Percentiles rank a stretch among this genome's conserved stretches.
Conservation (phyloP, 1,139 yeast species). For the Geotrichum histeridarum region DNA sequence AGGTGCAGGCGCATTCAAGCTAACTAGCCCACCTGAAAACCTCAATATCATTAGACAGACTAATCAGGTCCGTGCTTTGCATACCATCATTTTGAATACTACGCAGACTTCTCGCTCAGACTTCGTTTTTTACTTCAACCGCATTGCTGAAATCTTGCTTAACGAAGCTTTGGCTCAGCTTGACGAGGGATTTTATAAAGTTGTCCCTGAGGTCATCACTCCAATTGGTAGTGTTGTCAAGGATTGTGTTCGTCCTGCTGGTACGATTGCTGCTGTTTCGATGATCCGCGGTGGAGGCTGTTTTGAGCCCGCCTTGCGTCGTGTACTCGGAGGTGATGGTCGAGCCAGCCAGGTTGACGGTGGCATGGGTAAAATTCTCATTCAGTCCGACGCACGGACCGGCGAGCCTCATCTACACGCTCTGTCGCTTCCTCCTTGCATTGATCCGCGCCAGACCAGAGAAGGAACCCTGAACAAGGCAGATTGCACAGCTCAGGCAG, state of each 20-base stretch:
- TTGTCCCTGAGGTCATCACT: slow-evolving; percentile 42
- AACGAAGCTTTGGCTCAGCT: slow-evolving; percentile 58
- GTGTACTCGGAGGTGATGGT: slow-evolving; percentile 10
- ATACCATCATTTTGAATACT: slow-evolving; percentile 54
- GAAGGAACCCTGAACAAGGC: slow-evolving; percentile 22
- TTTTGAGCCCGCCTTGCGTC: slow-evolving; percentile 61
- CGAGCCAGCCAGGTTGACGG: slow-evolving; percentile 1
- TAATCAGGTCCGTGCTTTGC: slow-evolving; percentile 68
- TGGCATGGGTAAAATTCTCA: slow-evolving; percentile 70
- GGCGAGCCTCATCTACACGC: slow-evolving; percentile 93
- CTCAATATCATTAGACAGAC: slow-evolving; percentile 46
- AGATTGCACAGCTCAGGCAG: slow-evolving; percentile 20
- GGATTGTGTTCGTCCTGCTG: slow-evolving; percentile 43
- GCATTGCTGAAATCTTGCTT: slow-evolving; percentile 67
- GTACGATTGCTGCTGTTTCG: slow-evolving; percentile 63
- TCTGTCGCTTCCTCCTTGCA: slow-evolving; percentile 51
- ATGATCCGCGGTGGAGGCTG: slow-evolving; percentile 91
- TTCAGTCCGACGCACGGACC: slow-evolving; percentile 80
- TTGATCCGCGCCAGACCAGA: slow-evolving; percentile 26
- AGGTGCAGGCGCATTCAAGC: not conserved
- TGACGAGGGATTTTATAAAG: slow-evolving; percentile 26
- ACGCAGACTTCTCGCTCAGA: slow-evolving; percentile 58
- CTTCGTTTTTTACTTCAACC: slow-evolving; percentile 78
- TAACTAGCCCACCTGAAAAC: slow-evolving; percentile 16
- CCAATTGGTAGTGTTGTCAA: slow-evolving; percentile 41